Base-by-base conservation (phyloP, 2,329 filamentous ascomycete species). In the Onygena corvina region DNA sequence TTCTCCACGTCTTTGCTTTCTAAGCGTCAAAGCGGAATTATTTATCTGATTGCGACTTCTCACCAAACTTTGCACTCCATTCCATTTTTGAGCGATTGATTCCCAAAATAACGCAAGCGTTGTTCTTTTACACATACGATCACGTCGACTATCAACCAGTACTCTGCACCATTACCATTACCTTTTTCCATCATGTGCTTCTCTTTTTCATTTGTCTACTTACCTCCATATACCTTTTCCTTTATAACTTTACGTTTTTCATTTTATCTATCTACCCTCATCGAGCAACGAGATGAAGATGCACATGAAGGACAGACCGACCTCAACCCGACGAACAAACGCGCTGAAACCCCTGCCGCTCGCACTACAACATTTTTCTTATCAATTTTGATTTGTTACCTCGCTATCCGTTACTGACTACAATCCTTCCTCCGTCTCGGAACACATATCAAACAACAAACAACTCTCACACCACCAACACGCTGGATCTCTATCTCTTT, bases 371-470 rank as follows among this genome's bases (percentile, higher is more conserved):
- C n/a, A n/a, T n/a, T n/a, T n/a, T n/a, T n/a, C n/a, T n/a, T n/a
- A n/a, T n/a, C n/a, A n/a, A n/a, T n/a, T n/a, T n/a, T n/a, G n/a
- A n/a, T n/a, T n/a, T n/a, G n/a, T n/a, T n/a, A n/a, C n/a, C n/a
- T n/a, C n/a, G n/a, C n/a, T 25, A n/a, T 42, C 21, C 11, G 4
- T 16, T 11, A 18, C 34, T 21, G 7, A 3, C 16, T 36, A 3
- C 16, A 11, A 3, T 36, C 16, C 11, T 18, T 20, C 14, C 12
- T 36, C 34, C 34, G 9, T n/a, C 21, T n/a, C 5, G 4, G 36
- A n/a, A 12, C 38, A 42, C n/a, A 29, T 23, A 42, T 42, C 38
- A 29, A 42, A 42, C 38, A 42, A 12, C 38, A 42, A 42, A 42
- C 21, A 42, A 42, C n/a, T n/a, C n/a, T n/a, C n/a, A n/a, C 23